Conservation (phyloP, 331 rosid genomes). For the Phaseolus coccineus region DNA sequence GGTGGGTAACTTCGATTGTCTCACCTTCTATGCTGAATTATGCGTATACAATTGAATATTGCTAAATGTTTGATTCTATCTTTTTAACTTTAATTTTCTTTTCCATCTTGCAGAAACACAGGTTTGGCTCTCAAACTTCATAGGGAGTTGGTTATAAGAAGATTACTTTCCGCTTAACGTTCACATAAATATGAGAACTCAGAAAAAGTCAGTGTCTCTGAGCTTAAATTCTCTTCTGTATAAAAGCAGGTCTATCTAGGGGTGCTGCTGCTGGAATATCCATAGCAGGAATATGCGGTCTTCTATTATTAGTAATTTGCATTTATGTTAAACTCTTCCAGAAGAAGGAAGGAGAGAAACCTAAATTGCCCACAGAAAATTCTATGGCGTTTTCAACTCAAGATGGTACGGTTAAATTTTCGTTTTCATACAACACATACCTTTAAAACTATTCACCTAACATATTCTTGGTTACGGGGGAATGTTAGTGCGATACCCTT, state of each 20-base stretch:
- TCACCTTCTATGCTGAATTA: constrained; percentile 19
- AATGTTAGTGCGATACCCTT: background rate
- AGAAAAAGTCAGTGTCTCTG: background rate
- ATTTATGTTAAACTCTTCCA: constrained; percentile 36
- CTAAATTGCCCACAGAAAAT: constrained; percentile 28
- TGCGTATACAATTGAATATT: background rate
- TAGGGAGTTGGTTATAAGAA: constrained; percentile 9
- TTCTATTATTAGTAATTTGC: constrained; percentile 25
- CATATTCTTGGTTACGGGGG: background rate
- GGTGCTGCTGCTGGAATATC: constrained; percentile 61
- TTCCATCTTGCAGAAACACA: constrained; percentile 63
- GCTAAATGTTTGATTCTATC: constrained; percentile 32
- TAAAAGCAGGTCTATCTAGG: constrained; percentile 62
- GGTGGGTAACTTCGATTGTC: constrained; percentile 56
- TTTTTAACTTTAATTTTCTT: constrained; percentile 40
- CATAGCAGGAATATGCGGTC: constrained; percentile 51
- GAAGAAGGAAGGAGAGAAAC: constrained; percentile 44
- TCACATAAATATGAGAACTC: constrained; percentile 13
- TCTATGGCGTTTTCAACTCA: constrained; percentile 39
- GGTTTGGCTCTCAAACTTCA: constrained; percentile 48
- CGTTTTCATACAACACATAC: background rate
- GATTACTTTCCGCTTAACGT: constrained; percentile 17
- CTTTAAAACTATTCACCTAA: background rate
- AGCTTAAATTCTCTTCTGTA: constrained; percentile 44
- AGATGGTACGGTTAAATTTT: constrained; percentile 40